phyloP scores from a whole-genome alignment of 139 green algal species.

The Trebouxia sp. region DNA sequence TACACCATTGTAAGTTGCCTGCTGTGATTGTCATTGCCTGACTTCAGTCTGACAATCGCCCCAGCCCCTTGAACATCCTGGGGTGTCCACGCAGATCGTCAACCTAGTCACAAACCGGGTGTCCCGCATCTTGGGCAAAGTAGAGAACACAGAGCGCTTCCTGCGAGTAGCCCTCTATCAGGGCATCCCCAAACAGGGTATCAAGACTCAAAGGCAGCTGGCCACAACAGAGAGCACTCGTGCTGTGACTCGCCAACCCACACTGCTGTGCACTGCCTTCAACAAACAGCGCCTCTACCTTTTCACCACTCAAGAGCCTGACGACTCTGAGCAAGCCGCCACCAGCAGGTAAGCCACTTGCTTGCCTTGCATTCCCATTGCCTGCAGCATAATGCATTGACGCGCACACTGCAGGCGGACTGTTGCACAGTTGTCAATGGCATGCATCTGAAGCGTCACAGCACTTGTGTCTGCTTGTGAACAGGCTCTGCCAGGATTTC shows the following conservation, averaged over 20 bases:
- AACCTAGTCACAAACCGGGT: constrained; percentile 88
- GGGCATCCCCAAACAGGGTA: constrained; percentile 34
- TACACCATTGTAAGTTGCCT: too few relatives aligned
- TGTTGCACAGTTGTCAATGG: too few relatives aligned
- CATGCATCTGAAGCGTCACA: too few relatives aligned
- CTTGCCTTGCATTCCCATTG: too few relatives aligned
- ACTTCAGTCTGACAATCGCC: too few relatives aligned
- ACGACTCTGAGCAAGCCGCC: constrained; percentile 75
- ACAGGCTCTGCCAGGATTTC: too few relatives aligned
- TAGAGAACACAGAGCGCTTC: constrained; percentile 97
- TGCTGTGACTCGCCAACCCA: constrained; percentile 71
- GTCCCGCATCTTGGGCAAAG: constrained; percentile 82
- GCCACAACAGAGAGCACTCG: not conserved
- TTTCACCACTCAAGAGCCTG: constrained; percentile 83
- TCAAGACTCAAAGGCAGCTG: not conserved
- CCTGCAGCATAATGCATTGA: too few relatives aligned
- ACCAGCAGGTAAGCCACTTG: constrained; percentile 25
- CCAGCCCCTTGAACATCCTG: too few relatives aligned
- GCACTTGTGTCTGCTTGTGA: too few relatives aligned
- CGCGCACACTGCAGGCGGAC: too few relatives aligned
- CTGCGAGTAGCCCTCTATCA: constrained; percentile 88
- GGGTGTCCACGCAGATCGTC: constrained; percentile 81
- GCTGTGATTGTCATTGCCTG: too few relatives aligned
- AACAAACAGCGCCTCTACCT: constrained; percentile 91
- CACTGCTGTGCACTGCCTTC: constrained; percentile 81